Evolutionary conservation across 2,329 filamentous ascomycete species (phyloP), one percentile per base, ranked within the genome.

Genomic region (Curvularia sp.): DNA sequence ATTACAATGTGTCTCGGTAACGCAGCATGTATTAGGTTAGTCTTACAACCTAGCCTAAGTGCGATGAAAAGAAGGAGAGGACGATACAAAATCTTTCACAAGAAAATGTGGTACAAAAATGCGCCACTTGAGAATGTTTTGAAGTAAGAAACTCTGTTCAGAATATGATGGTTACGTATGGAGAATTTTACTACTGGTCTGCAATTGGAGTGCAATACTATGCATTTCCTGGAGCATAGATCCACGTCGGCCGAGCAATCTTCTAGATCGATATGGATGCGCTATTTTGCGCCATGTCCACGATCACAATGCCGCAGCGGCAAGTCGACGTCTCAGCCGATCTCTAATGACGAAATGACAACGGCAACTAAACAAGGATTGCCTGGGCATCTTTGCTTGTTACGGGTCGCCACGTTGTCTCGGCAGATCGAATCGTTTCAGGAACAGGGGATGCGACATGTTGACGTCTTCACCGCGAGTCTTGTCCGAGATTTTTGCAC

Each of bases 401-500:
- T 50, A 46, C 9, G n/a, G 39, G 13, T 50, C 39, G 43, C 39
- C 55, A 55, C 46, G 46, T 48, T 53, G 46, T 43, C 30, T 24
- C 46, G 46, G 46, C 51, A 55, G 38, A 54, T 58, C 38, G 50
- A 55, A 9, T 53, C 41, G 46, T 49, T 47, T 39, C 31, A 31
- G 41, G 22, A 28, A 28, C 33, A 33, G 31, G 39, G 42, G 39
- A 18, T 5, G 38, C n/a, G 22, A 38, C 46, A 43, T 20, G 41
- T 58, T 58, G 51, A 55, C 51, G 51, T 58, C 51, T 49, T 58
- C 51, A 39, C 46, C 31, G 51, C 55, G 55, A 58, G 55, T 46
- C 44, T 55, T 24, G 44, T 39, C 55, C 55, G 55, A 58, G 46
- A 55, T 42, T 55, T 58, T 43, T 46, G 54, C 55, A 58, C 24